Base-by-base conservation (phyloP, 106 monocot species). In the Narthecium ossifragum region DNA sequence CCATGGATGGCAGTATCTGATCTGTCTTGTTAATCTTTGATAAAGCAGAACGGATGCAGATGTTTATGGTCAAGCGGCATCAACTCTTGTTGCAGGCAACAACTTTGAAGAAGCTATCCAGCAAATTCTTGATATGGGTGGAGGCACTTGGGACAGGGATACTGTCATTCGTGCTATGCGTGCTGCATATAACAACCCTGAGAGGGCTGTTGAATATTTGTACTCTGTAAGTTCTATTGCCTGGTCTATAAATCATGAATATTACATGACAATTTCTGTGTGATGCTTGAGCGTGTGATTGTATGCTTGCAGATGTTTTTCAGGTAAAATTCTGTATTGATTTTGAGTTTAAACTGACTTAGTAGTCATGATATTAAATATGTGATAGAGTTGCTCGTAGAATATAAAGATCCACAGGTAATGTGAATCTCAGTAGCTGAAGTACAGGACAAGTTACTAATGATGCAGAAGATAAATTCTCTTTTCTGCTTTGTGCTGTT, bases 181-280 rank as follows among this genome's bases (percentile, higher is more conserved):
- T 37, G 86, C 78, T 27, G 86, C 86, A 30, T 86, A 59, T 32
- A 81, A 86, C 57, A 86, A 86, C 41, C 81, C 86, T 64, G 81
- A 86, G 30, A 61, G 86, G 27, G 86, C 86, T 47, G 68, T 86
- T 56, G 81, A 81, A 51, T 86, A 86, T 62, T 39, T 81, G 63
- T 81, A 78, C 51, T 81, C 86, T 22, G 86, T 81, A 66, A 76
- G 74, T 53, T 61, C 10, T 3, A 17, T 17, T 41, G 2, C 25
- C 29, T 32, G n/a, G n/a, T n/a, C n/a, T n/a, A n/a, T n/a, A n/a
- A n/a, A n/a, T n/a, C n/a, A n/a, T n/a, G n/a, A n/a, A n/a, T n/a
- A n/a, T n/a, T n/a, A n/a, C n/a, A n/a, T n/a, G n/a, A n/a, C n/a
- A n/a, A n/a, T n/a, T n/a, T n/a, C n/a, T n/a, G n/a, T n/a, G n/a